Evolutionary conservation across 495 filamentous ascomycete species (phyloP).

Genomic region (Daldinia loculata): DNA sequence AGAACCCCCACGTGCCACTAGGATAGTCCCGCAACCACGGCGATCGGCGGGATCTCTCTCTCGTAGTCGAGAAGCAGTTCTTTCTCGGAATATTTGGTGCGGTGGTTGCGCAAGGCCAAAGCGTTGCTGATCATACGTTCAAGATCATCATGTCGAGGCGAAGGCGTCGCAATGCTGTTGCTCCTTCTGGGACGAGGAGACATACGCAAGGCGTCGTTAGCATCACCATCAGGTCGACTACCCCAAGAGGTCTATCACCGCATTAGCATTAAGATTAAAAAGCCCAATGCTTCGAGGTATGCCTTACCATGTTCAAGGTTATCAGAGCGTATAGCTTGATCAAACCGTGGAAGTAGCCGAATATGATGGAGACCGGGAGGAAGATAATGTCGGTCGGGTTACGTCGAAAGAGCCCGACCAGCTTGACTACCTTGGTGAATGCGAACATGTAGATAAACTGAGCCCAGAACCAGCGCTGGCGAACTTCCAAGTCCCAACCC

Average conservation of each 20-base stretch:
- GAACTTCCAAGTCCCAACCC: conserved; percentile 52
- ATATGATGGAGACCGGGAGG: conserved; percentile 63
- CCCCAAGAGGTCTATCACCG: conserved; percentile 73
- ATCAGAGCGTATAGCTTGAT: conserved; percentile 71
- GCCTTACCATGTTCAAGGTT: conserved; percentile 53
- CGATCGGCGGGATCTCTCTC: conserved; percentile 30
- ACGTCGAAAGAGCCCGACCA: conserved; percentile 64
- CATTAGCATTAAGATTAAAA: conserved; percentile 34
- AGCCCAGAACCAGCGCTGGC: conserved; percentile 55
- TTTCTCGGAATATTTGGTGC: conserved; percentile 33
- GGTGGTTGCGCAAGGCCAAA: conserved; percentile 16
- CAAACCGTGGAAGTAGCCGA: conserved; percentile 68
- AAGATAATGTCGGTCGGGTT: conserved; percentile 65
- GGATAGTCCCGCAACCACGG: conserved; percentile 27
- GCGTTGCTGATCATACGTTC: conserved; percentile 23
- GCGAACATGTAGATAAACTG: conserved; percentile 59
- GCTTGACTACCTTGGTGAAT: conserved; percentile 67
- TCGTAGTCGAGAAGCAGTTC: conserved; percentile 21
- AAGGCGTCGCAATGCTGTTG: conserved; percentile 58
- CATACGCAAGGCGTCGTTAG: conserved; percentile 67
- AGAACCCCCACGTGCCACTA: conserved; percentile 17
- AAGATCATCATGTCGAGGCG: conserved; percentile 43
- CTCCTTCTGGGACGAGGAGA: conserved; percentile 57
- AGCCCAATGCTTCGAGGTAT: background rate
- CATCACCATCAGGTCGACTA: conserved; percentile 71